A percentile compares a stretch with the other conserved stretches of the same genome.
Conservation (phyloP, 169 alveolate species). For the Plasmodium coatneyi region DNA sequence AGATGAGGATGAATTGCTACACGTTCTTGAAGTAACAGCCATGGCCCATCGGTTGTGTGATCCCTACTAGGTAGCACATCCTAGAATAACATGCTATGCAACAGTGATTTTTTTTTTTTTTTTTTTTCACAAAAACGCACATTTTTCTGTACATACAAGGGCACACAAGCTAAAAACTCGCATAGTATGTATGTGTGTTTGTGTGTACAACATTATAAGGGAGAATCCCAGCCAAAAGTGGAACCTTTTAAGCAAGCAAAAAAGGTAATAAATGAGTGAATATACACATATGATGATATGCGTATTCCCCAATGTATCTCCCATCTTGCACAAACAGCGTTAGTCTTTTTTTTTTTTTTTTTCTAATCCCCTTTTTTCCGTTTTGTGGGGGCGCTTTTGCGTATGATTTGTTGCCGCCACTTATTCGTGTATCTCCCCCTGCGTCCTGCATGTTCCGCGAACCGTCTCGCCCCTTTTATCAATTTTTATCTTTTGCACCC, state of each 20-base stretch:
- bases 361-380: neutral
- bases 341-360: neutral
- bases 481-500: neutral
- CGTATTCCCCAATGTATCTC: neutral
- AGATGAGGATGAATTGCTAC: neutral
- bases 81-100: neutral
- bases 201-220: neutral
- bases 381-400: neutral
- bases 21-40: neutral
- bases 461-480: neutral
- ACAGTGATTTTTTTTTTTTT: neutral
- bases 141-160: conserved; percentile 11
- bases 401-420: neutral
- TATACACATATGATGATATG: neutral
- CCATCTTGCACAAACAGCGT: neutral
- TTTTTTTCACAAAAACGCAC: neutral
- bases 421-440: neutral
- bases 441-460: neutral
- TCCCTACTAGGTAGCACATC: neutral
- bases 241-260: neutral
- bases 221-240: neutral
- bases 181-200: neutral
- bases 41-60: neutral
- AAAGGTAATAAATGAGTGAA: neutral
- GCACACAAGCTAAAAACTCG: neutral